Evolutionary conservation across 805 yeast genomes (phyloP).

Genomic region (Teunomyces funiuensis): DNA sequence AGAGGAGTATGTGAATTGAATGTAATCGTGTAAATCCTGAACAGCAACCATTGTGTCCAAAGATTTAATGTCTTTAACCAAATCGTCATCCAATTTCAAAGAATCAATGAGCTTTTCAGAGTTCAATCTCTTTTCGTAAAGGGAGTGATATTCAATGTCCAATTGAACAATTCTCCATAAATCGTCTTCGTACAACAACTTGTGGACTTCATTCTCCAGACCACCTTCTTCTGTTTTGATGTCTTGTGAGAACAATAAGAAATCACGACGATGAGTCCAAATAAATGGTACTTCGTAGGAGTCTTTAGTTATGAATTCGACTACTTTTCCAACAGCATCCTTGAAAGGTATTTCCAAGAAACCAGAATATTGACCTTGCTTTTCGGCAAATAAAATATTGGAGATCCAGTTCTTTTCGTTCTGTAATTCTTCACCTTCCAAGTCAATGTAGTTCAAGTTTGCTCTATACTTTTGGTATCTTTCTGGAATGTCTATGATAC

Average conservation of each 20-base stretch:
- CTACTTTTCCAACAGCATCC: slow-evolving; percentile 68
- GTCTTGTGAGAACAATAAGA: slow-evolving; percentile 60
- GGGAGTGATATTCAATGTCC: slow-evolving; percentile 85
- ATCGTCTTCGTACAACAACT: slow-evolving; percentile 73
- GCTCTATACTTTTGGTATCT: slow-evolving; percentile 79
- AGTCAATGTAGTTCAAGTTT: slow-evolving; percentile 63
- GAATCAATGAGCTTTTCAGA: slow-evolving; percentile 56
- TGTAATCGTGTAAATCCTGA: slow-evolving; percentile 83
- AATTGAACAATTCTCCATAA: slow-evolving; percentile 87
- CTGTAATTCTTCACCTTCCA: slow-evolving; percentile 65
- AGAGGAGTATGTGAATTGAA: slow-evolving; percentile 69
- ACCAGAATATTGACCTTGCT: slow-evolving; percentile 43
- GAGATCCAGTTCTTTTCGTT: slow-evolving; percentile 81
- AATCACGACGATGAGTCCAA: slow-evolving; percentile 94
- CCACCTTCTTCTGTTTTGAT: slow-evolving; percentile 38
- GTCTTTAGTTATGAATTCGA: slow-evolving; percentile 71
- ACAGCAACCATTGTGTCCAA: slow-evolving; percentile 71
- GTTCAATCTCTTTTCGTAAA: slow-evolving; percentile 69
- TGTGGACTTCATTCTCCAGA: slow-evolving; percentile 40
- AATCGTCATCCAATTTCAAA: slow-evolving; percentile 56
- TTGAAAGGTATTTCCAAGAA: slow-evolving; percentile 52
- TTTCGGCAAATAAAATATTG: slow-evolving; percentile 59
- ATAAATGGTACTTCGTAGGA: slow-evolving; percentile 90
- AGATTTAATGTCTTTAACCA: slow-evolving; percentile 51
- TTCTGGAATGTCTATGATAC: slow-evolving; percentile 89